Evolutionary conservation across 306 rosid genomes (phyloP), one percentile per base, ranked within the genome.

Genomic region (Neltuma alba): DNA sequence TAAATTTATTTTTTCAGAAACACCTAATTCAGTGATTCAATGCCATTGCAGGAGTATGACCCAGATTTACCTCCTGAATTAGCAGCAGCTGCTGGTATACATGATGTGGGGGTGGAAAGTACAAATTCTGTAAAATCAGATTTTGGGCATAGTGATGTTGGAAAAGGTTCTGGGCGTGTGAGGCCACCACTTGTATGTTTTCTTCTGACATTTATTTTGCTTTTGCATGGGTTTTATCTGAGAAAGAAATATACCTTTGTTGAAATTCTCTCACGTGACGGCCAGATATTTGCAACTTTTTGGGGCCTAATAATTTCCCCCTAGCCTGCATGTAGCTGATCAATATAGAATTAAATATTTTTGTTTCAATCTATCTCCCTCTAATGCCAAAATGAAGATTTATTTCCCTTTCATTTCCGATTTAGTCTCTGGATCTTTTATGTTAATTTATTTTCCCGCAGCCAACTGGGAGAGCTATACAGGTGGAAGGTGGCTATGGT

Each of bases 381-480:
- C 60, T 44, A 54, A 21, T 13, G 28, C 14, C 0, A 9, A 21
- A n/a, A 21, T 3, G 3, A 10, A 40, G 14, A 60, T 72, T 23
- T 36, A 30, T 70, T 66, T 6, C 37, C 38, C 72, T 82, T 68
- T 67, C 20, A 74, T 72, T 41, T 76, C 80, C 37, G 47, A 45
- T 70, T 76, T 66, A 25, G 45, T 76, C 44, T 76, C 37, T 65
- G 27, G 50, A 33, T 14, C 70, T 14, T 20, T 28, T 55, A 34
- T 52, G 40, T 57, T 64, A 48, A 27, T 44, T 71, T 66, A 55
- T 83, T 86, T 80, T 55, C 70, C 83, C n/a, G 87, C 93, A 96
- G 99, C 99, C 98, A 84, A 81, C 97, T 74, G 99, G 99, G 72
- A 93, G 99, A 84, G 98, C 99, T 82, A 96, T 96, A 81, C 99